Conservation (phyloP, 1,284 basidiomycete genomes). For the Ganoderma lucidum region DNA sequence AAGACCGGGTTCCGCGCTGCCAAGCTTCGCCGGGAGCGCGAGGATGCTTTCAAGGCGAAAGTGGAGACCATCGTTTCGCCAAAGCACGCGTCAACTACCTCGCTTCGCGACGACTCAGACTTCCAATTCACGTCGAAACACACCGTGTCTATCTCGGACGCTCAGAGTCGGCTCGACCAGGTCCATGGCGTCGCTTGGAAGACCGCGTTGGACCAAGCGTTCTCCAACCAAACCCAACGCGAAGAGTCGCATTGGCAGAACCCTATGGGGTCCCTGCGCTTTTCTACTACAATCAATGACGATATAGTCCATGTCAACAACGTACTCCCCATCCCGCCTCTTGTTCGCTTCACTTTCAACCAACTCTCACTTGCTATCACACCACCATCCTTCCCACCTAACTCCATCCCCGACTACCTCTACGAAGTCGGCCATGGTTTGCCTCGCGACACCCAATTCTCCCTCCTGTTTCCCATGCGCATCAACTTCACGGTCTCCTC, state of each 20-base stretch:
- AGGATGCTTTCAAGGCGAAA: conserved; percentile 86
- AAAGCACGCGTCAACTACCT: conserved; percentile 30
- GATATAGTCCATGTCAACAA: conserved; percentile 48
- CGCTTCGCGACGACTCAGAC: conserved; percentile 37
- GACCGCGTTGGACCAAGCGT: conserved; percentile 34
- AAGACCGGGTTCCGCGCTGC: conserved; percentile 82
- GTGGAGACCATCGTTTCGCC: conserved; percentile 66
- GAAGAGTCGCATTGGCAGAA: conserved; percentile 31
- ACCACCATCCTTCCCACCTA: conserved; percentile 69
- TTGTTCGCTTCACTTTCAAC: conserved; percentile 77
- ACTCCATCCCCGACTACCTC: conserved; percentile 74
- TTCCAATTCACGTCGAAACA: conserved; percentile 70
- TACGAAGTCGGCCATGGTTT: conserved; percentile 75
- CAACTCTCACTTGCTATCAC: conserved; percentile 66
- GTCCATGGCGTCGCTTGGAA: conserved; percentile 86
- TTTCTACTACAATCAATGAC: conserved; percentile 20
- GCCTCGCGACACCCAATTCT: conserved; percentile 78
- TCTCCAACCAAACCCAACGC: conserved; percentile 26
- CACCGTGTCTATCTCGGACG: conserved; percentile 76
- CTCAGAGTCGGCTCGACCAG: conserved; percentile 74
- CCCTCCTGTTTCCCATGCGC: conserved; percentile 87
- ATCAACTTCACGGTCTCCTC: conserved; percentile 76
- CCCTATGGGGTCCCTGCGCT: conserved; percentile 22
- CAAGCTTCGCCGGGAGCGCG: conserved; percentile 77
- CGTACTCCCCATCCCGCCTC: conserved; percentile 64